Base-by-base conservation (phyloP, 2,329 filamentous ascomycete genomes). In the Trichoderma breve region DNA sequence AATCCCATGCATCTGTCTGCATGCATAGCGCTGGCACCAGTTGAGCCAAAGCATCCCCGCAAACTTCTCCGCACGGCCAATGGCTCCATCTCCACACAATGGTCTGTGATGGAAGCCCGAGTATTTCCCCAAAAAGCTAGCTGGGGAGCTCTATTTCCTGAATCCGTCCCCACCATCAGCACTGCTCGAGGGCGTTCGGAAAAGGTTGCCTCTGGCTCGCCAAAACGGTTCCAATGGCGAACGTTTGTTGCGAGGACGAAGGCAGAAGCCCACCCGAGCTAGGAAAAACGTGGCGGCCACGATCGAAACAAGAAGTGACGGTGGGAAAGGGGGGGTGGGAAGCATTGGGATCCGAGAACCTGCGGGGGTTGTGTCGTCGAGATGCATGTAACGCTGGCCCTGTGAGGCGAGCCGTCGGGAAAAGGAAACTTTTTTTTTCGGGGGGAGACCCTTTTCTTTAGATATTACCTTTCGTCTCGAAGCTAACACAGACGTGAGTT, bases 131-230 rank as follows among this genome's bases (percentile, higher is more conserved):
- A 70, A 57, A 18, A 11, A 64, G 68, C 47, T 69, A 69, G 66
- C 26, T 30, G 36, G 39, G 32, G 12, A 11, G 66, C 34, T 24
- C 55, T 69, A 28, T 47, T 69, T 34, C 57, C 57, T 53, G 66
- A 51, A 30, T 85, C 86, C 26, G 81, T 84, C 32, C 80, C 81
- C 4, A 76, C 79, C 30, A 80, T 87, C 81, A 74, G 77, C 72
- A 2, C 74, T 47, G 77, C 79, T 0, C 21, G 6, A 43, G 24
- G 66, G 21, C 14, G 47, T 53, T 57, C 58, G 68, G 60, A 61
- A 70, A 70, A 64, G 43, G 30, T 24, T n/a, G 12, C 53, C 30
- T 26, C 28, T n/a, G 24, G 18, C 47, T 51, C 8, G 47, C 51
- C 51, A 36, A 51, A 69, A 60, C 26, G 66, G 53, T 47, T 9